These are phyloP conservation scores for Suhomyces atakaporum DNA, from an alignment of 1,139 yeast species.

Conservation along the genomic window DNA sequence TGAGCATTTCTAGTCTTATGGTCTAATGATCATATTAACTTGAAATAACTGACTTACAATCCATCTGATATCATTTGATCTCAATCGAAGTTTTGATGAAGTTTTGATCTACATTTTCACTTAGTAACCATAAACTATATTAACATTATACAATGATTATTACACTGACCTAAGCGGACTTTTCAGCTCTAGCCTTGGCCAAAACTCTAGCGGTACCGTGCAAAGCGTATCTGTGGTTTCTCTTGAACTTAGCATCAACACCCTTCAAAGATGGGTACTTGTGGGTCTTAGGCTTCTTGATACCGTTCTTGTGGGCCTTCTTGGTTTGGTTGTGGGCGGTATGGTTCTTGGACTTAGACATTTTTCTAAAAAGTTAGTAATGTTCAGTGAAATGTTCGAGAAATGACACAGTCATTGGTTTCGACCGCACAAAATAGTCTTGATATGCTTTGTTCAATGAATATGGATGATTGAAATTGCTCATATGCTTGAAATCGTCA, in stretches of 20 bases:
- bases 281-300: constrained; percentile 98
- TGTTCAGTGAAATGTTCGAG: background rate
- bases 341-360: constrained; percentile 99
- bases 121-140: constrained; percentile 19
- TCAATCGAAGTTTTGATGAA: too few relatives aligned
- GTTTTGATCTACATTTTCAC: background rate
- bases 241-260: constrained; percentile 98
- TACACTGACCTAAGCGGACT: constrained; percentile 21
- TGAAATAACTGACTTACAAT: too few relatives aligned
- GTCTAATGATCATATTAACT: too few relatives aligned
- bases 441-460: too few relatives aligned
- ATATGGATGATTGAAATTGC: background rate
- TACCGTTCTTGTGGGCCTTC: constrained; percentile 99
- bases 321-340: constrained; percentile 99
- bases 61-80: too few relatives aligned
- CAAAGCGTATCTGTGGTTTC: constrained; percentile 99
- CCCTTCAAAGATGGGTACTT: constrained; percentile 98
- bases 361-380: constrained; percentile 47
- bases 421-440: too few relatives aligned
- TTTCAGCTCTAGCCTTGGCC: constrained; percentile 70
- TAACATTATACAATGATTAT: constrained; percentile 21
- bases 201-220: constrained; percentile 96
- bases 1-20: too few relatives aligned
- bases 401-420: too few relatives aligned
- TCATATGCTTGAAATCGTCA: too few relatives aligned